phyloP scores from a whole-genome alignment of 2,329 filamentous ascomycete species.

The Penicillium expansum region DNA sequence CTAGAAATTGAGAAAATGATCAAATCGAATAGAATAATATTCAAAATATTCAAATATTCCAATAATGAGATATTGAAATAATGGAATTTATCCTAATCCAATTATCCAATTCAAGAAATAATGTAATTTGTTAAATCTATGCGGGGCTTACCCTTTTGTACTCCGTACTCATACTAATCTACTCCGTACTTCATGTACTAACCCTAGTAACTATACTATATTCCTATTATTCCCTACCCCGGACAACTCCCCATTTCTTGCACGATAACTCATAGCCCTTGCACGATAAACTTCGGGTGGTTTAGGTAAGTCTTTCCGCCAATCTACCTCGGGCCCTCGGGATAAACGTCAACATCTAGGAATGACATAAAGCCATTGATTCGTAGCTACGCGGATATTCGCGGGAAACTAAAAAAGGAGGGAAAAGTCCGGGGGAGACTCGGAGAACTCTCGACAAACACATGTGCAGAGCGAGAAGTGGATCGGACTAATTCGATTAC shows the following conservation, averaged over 20 bases:
- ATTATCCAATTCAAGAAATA: neutral
- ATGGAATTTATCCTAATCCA: no score
- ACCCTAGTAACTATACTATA: neutral
- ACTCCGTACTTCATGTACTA: neutral
- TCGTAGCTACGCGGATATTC: constrained; percentile 16
- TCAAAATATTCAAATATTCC: no score
- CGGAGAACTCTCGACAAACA: constrained; percentile 24
- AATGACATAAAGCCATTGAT: neutral
- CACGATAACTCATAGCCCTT: neutral
- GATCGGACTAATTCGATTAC: neutral
- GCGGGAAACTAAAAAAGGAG: constrained; percentile 14
- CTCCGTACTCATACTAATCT: neutral
- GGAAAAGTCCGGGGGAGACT: constrained; percentile 20
- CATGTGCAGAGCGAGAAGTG: neutral
- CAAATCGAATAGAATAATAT: constrained; percentile 8
- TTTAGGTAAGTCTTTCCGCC: constrained; percentile 17
- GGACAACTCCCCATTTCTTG: constrained; percentile 15
- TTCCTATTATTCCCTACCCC: neutral
- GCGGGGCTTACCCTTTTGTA: neutral
- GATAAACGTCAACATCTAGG: neutral
- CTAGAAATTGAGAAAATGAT: constrained; percentile 4
- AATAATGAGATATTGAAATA: no score
- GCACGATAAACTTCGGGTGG: constrained; percentile 15
- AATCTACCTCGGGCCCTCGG: constrained; percentile 24
- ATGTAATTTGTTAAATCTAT: neutral